phyloP scores from a whole-genome alignment of 192 early-diverging fungal species.

The Rhizophagus clarus region DNA sequence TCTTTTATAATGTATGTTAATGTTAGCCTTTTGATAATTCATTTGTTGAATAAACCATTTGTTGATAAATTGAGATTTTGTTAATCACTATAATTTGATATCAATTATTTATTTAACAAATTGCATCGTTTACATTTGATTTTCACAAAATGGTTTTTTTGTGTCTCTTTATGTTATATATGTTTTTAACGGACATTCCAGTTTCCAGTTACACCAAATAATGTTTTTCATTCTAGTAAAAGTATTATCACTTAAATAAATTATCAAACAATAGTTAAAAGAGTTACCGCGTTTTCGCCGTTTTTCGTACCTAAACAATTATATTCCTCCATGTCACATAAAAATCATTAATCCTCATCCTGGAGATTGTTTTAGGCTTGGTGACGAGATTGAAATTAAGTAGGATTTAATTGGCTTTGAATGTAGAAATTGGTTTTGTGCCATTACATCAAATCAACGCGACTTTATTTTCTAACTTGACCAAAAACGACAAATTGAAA shows the following conservation, averaged over 20 bases:
- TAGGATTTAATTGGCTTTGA: slow-evolving; percentile 2
- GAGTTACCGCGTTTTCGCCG: no score
- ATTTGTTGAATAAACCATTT: no score
- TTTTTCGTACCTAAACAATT: no score
- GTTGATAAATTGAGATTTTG: no score
- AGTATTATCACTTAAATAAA: no score
- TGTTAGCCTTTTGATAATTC: no score
- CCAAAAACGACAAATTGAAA: slow-evolving; percentile 6
- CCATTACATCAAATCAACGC: slow-evolving; percentile 1
- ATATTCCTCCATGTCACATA: neutral
- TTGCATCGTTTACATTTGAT: no score
- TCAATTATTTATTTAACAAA: no score
- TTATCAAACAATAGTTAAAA: no score
- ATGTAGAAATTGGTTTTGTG: neutral
- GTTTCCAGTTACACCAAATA: neutral
- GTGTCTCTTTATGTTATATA: neutral
- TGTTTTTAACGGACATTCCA: neutral
- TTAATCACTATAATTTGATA: no score
- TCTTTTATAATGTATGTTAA: no score
- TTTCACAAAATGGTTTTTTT: neutral
- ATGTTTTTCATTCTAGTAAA: neutral
- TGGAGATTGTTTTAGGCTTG: neutral
- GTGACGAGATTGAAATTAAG: slow-evolving; percentile 7
- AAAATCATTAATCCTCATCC: neutral
- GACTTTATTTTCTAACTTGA: slow-evolving; percentile 22